Percentiles rank a stretch among this genome's conserved stretches.
Evolutionary conservation across 176 grass and related monocot species (phyloP).

Genomic region (Alopecurus myosuroides): DNA sequence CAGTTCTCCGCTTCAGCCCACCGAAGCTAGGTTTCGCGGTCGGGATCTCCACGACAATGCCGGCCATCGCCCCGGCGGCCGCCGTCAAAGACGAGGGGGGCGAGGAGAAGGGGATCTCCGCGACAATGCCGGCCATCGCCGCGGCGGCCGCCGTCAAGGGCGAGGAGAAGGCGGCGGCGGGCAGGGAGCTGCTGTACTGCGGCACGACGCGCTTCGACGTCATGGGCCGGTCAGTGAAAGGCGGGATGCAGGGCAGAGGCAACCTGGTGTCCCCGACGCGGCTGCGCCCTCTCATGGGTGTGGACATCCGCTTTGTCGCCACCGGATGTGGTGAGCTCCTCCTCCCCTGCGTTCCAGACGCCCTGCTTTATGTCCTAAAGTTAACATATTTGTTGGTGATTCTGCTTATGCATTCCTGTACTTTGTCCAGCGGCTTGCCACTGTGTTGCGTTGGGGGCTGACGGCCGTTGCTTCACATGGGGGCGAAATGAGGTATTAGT

Average conservation of each 20-base stretch:
- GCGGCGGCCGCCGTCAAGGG: background rate
- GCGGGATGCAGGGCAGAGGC: background rate
- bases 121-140: too few relatives aligned
- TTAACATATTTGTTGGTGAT: background rate
- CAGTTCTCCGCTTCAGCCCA: background rate
- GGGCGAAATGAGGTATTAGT: slow-evolving; percentile 86
- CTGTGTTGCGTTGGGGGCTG: slow-evolving; percentile 80
- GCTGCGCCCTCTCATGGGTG: slow-evolving; percentile 69
- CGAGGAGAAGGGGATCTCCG: too few relatives aligned
- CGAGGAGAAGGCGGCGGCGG: slow-evolving; percentile 30
- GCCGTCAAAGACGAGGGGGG: too few relatives aligned
- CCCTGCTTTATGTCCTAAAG: too few relatives aligned
- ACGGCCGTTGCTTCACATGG: slow-evolving; percentile 90
- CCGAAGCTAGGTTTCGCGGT: background rate
- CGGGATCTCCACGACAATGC: background rate
- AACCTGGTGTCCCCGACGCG: slow-evolving; percentile 79
- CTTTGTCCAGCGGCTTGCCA: slow-evolving; percentile 67
- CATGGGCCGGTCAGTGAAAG: slow-evolving; percentile 47
- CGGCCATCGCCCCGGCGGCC: too few relatives aligned
- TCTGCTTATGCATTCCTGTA: slow-evolving; percentile 10
- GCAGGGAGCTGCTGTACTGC: slow-evolving; percentile 84
- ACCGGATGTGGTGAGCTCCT: slow-evolving; percentile 61
- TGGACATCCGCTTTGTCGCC: slow-evolving; percentile 85
- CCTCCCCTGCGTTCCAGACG: background rate
- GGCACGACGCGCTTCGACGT: slow-evolving; percentile 63